Percentiles rank a stretch among this genome's conserved stretches.
These are phyloP conservation scores for Amniculicola lignicola DNA, from an alignment of 495 filamentous ascomycete genomes.

Conservation along the genomic window DNA sequence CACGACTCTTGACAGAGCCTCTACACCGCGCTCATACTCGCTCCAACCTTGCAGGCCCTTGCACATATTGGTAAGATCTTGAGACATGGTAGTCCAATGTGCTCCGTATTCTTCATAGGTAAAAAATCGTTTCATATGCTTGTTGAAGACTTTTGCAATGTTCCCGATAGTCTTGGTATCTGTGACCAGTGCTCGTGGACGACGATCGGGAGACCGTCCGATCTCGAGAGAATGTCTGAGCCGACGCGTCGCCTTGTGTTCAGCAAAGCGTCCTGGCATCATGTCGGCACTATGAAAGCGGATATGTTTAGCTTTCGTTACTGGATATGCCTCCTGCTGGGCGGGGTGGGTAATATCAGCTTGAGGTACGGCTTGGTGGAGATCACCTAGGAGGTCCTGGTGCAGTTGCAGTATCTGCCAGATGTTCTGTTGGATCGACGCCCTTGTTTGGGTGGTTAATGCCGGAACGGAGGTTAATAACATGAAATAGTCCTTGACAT, in stretches of 20 bases:
- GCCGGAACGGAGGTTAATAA: slow-evolving; percentile 60
- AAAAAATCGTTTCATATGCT: slow-evolving; percentile 73
- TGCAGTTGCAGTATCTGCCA: slow-evolving; percentile 69
- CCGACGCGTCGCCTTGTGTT: slow-evolving; percentile 25
- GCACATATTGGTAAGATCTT: slow-evolving; percentile 68
- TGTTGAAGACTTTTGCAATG: slow-evolving; percentile 74
- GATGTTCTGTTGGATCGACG: slow-evolving; percentile 63
- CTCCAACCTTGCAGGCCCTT: slow-evolving; percentile 72
- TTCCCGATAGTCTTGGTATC: slow-evolving; percentile 69
- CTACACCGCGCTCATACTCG: slow-evolving; percentile 79
- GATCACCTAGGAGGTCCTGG: slow-evolving; percentile 63
- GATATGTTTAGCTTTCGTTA: slow-evolving; percentile 36
- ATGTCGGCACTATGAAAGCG: slow-evolving; percentile 61
- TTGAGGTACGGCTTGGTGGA: slow-evolving; percentile 60
- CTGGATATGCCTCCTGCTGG: slow-evolving; percentile 19
- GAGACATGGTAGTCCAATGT: slow-evolving; percentile 78
- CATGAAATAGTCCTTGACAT: slow-evolving; percentile 60
- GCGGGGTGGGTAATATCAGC: slow-evolving; percentile 55
- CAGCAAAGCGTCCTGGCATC: slow-evolving; percentile 46
- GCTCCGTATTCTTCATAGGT: slow-evolving; percentile 84
- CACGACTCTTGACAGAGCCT: slow-evolving; percentile 74
- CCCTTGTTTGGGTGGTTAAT: slow-evolving; percentile 52
- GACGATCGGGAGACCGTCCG: slow-evolving; percentile 30
- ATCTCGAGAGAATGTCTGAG: slow-evolving; percentile 40
- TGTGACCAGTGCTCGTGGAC: slow-evolving; percentile 49